Evolutionary conservation across 192 early-diverging fungal species (phyloP), one percentile per base, ranked within the genome.

Genomic region (Linnemannia exigua): DNA sequence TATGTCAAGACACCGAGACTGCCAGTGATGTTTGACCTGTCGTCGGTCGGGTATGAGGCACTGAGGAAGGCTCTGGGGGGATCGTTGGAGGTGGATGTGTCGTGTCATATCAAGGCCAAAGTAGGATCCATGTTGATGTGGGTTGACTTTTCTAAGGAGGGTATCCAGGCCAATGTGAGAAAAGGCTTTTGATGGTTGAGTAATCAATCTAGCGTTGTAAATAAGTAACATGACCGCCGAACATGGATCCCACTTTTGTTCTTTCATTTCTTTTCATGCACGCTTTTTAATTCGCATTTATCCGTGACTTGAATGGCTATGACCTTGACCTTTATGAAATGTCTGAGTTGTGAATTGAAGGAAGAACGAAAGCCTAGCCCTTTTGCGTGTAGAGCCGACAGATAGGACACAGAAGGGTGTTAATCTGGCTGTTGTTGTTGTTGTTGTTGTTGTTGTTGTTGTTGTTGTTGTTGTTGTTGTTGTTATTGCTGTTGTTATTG

Each of bases 1-100:
- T 86, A 86, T 70, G 79, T 67, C 52, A 86, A 80, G 79, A 86
- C 84, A 0, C 79, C 84, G 20, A 37, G 70, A 36, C 51, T 86
- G 52, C 84, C 84, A 22, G 78, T 80, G 41, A 50, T 50, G 63
- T 77, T 86, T 76, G 77, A 86, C n/a, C 58, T 86, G 28, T 86
- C 74, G 5, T 86, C 84, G 4, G 70, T 84, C 7, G 90, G 88
- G 20, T 85, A 88, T 68, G 90, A 91, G 69, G 88, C 87, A 0
- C 73, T 91, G 79, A 87, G 72, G 67, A 88, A 82, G 74, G 90
- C 90, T 0, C 69, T 91, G 15, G 89, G 89, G 4, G 89, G 89
- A 25, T 69, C 83, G 1, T 72, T 91, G 19, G 87, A 87, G 35
- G 84, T 91, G 5, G 84, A 88, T 83, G 87, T 91, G 0, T 66